phyloP scores from a whole-genome alignment of 805 yeast species.

The Sungouiozyma intestinalis region DNA sequence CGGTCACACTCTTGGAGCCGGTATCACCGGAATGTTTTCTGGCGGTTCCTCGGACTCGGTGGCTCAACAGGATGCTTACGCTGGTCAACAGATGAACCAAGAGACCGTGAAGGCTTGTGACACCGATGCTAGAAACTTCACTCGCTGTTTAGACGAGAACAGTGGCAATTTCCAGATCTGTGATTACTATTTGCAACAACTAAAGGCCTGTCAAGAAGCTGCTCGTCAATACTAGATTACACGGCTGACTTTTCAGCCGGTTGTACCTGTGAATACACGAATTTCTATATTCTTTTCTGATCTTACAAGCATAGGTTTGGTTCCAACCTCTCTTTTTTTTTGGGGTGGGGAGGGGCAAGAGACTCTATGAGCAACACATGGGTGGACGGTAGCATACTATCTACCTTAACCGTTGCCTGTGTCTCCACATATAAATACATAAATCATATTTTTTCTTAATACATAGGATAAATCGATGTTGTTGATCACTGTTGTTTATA shows the following conservation, averaged over 20 bases:
- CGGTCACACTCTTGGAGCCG: slow-evolving; percentile 95
- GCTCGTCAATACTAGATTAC: slow-evolving; percentile 53
- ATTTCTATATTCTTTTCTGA: neutral
- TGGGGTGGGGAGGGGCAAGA: no score
- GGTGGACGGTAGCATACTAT: no score
- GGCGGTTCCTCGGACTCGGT: slow-evolving; percentile 53
- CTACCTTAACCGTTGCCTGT: neutral
- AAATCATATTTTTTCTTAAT: no score
- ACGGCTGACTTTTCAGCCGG: slow-evolving; percentile 14
- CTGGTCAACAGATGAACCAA: slow-evolving; percentile 16
- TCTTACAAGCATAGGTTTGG: no score
- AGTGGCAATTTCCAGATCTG: slow-evolving; percentile 94
- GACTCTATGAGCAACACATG: no score
- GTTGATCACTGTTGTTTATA: no score
- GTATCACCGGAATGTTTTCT: slow-evolving; percentile 68
- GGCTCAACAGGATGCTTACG: slow-evolving; percentile 34
- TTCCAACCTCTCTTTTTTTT: no score
- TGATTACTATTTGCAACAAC: slow-evolving; percentile 93
- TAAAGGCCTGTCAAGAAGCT: slow-evolving; percentile 95
- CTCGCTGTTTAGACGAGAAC: slow-evolving; percentile 90
- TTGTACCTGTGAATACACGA: slow-evolving; percentile 1
- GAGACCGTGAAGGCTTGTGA: slow-evolving; percentile 61
- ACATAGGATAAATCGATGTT: no score
- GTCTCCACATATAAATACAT: neutral
- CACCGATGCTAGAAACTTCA: slow-evolving; percentile 86